A percentile compares a stretch with the other conserved stretches of the same genome.
phyloP scores from a whole-genome alignment of 768 basidiomycete species.

The Trametes cinnabarina region DNA sequence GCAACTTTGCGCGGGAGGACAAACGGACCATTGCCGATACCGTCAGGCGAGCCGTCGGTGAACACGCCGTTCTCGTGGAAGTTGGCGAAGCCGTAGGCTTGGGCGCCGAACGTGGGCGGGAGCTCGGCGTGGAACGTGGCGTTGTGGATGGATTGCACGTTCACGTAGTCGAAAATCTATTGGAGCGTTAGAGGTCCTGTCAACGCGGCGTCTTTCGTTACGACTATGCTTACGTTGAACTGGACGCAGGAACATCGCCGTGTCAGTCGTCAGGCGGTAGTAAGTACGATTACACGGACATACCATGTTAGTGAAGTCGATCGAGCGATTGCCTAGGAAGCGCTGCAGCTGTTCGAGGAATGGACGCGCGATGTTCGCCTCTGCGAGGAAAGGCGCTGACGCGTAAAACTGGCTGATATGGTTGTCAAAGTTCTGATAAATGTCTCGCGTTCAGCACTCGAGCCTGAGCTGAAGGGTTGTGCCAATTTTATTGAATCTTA shows the following conservation, averaged over 20 bases:
- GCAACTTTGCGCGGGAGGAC: neutral
- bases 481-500: conserved; percentile 7
- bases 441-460: too few relatives aligned
- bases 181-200: too few relatives aligned
- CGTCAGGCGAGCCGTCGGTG: conserved; percentile 24
- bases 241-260: too few relatives aligned
- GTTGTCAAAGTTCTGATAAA: conserved; percentile 25
- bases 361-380: conserved; percentile 20
- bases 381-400: conserved; percentile 27
- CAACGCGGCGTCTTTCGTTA: too few relatives aligned
- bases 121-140: conserved; percentile 29
- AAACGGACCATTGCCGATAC: conserved; percentile 36
- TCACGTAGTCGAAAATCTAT: conserved; percentile 39
- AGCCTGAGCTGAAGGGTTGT: too few relatives aligned
- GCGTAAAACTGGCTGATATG: conserved; percentile 30
- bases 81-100: conserved; percentile 37
- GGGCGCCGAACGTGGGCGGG: conserved; percentile 26
- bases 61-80: conserved; percentile 43
- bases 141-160: conserved; percentile 40
- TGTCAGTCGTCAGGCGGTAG: too few relatives aligned
- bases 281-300: neutral
- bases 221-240: too few relatives aligned
- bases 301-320: conserved; percentile 29
- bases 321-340: conserved; percentile 27
- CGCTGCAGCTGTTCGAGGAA: conserved; percentile 29